phyloP scores from a whole-genome alignment of 257 asterid genomes.

The Cruciata laevipes region DNA sequence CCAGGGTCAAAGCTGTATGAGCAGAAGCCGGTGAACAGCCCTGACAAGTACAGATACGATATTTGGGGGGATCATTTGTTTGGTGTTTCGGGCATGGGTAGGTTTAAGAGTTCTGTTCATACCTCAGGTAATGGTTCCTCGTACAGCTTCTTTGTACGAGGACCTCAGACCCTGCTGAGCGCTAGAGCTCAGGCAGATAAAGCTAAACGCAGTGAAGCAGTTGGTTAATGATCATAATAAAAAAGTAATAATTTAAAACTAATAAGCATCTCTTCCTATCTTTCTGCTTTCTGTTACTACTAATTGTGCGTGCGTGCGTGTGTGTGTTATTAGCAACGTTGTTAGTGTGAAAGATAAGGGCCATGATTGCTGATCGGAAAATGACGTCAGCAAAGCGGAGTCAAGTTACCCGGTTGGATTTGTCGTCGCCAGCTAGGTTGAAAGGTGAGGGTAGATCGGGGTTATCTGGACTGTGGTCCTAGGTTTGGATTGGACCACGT shows the following conservation, averaged over 20 bases:
- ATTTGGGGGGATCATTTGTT: constrained; percentile 93
- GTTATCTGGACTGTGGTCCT: not conserved
- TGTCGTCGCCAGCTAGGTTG: not conserved
- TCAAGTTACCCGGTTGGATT: not conserved
- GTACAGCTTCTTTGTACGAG: constrained; percentile 71
- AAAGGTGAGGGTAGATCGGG: too few relatives aligned
- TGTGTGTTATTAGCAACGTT: too few relatives aligned
- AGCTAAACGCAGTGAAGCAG: constrained; percentile 40
- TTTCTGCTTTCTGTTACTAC: too few relatives aligned
- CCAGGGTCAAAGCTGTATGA: constrained; percentile 55
- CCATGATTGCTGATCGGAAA: not conserved
- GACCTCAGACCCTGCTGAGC: constrained; percentile 47
- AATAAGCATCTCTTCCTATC: constrained; percentile 1
- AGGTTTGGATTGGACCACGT: not conserved
- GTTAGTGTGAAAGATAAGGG: too few relatives aligned
- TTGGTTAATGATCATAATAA: constrained; percentile 24
- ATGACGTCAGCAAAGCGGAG: not conserved
- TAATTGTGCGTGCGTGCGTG: too few relatives aligned
- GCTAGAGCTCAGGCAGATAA: constrained; percentile 31
- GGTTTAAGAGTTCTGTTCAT: constrained; percentile 26
- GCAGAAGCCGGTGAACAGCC: constrained; percentile 24
- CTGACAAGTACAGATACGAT: constrained; percentile 50
- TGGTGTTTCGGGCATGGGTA: constrained; percentile 30
- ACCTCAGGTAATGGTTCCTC: constrained; percentile 40
- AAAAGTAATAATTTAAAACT: not conserved